Conservation (phyloP, 163 green algal genomes). For the Scenedesmus sp. region DNA sequence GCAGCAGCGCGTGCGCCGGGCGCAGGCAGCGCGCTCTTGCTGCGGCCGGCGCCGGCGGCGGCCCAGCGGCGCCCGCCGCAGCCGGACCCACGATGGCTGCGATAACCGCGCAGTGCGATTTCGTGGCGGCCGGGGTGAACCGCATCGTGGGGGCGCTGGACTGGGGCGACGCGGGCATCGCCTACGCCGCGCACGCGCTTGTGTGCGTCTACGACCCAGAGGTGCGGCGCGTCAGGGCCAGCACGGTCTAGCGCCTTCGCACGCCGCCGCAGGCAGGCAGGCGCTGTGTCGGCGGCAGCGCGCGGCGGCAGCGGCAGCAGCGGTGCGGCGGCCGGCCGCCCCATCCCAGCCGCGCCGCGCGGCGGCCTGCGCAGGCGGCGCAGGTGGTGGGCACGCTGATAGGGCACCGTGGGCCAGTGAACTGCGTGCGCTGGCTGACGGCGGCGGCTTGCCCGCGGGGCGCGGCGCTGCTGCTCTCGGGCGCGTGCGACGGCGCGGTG, state of each 20-base stretch:
- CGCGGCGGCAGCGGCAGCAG: background rate
- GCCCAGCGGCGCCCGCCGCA: no score
- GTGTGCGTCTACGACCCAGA: constrained; percentile 79
- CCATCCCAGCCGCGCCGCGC: no score
- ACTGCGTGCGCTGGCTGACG: constrained; percentile 74
- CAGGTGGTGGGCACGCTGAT: constrained; percentile 62
- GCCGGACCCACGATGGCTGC: no score
- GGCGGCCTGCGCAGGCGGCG: constrained; percentile 61
- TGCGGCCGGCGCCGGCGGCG: no score
- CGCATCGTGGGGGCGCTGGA: constrained; percentile 68
- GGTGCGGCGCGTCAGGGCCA: no score
- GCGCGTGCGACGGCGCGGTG: constrained; percentile 60
- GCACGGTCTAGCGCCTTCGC: no score
- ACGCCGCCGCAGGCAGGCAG: no score
- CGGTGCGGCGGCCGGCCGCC: no score
- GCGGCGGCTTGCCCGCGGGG: constrained; percentile 2
- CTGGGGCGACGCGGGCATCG: constrained; percentile 78
- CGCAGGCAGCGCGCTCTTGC: no score
- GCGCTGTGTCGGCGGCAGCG: no score
- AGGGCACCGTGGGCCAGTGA: constrained; percentile 76
- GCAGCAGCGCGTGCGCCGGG: no score
- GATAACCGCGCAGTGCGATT: no score
- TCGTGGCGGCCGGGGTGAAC: constrained; percentile 81
- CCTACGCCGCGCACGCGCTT: constrained; percentile 76
- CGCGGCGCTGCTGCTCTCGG: constrained; percentile 57